Evolutionary conservation across 768 basidiomycete genomes (phyloP), one percentile per base, ranked within the genome.

Genomic region (Auricularia sp.): DNA sequence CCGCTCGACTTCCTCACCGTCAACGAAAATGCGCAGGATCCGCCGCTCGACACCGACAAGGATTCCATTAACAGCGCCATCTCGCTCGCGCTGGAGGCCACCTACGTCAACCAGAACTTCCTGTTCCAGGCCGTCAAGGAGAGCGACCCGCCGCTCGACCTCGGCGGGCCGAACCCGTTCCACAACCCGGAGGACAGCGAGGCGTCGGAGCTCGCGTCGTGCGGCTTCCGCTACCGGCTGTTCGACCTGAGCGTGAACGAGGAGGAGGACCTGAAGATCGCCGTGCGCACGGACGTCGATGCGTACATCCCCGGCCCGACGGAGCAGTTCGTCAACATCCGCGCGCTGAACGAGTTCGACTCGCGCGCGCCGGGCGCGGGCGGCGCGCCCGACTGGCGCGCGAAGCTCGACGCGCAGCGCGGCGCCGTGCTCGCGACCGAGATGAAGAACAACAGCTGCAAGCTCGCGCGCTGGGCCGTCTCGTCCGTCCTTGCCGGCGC

Each of bases 391-490:
- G 97, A 99, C 75, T 99, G 97, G 97, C 85, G 95, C 39, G 84
- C 90, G n/a, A 96, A 96, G 77, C 79, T 99, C 54, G 97, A 99
- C 76, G 87, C 90, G 3, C 94, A 98, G 76, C 86, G 94, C 56
- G 97, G 97, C 67, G 97, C 97, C 2, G 96, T 99, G 54, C 94
- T 98, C 66, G 94, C 97, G 42, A 95, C 93, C 33, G 97, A 99
- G 81, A 98, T 98, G 97, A 99, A 98, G 81, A 99, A 99, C 77
- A 99, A 99, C 79, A 92, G 89, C 70, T 94, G 89, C 79, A 99
- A 99, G 76, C 83, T 99, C 35, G 94, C 95, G 21, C 90, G 96
- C 71, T 99, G 96, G 94, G 88, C 96, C 0, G 92, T 98, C 18
- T 94, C 98, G 79, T 90, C 90, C 72, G 82, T 98, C 45, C 80